Percentiles rank a stretch among this genome's conserved stretches.
phyloP scores from a whole-genome alignment of 306 rosid genomes.

The Casuarina cunninghamiana region DNA sequence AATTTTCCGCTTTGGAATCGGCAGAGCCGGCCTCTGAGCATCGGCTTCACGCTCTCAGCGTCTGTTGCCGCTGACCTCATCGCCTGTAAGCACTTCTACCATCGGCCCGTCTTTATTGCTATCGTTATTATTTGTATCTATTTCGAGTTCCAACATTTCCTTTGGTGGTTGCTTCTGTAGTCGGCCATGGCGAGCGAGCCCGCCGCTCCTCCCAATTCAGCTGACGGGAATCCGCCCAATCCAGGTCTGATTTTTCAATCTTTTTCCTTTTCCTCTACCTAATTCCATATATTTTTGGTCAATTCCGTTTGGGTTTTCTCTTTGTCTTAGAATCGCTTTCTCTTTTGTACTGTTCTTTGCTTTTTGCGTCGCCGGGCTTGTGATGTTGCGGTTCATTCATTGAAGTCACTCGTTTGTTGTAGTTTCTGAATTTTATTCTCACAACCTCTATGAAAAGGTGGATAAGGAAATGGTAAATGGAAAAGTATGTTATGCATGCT shows the following conservation, averaged over 20 bases:
- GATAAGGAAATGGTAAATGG: no score
- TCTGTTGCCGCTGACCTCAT: conserved; percentile 1
- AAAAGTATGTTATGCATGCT: no score
- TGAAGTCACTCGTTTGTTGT: no score
- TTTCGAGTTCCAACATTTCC: neutral
- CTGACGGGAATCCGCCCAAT: conserved; percentile 36
- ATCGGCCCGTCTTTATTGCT: neutral
- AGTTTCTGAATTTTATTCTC: no score
- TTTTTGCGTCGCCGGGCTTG: neutral
- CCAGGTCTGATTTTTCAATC: conserved; percentile 41
- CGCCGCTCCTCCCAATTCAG: conserved; percentile 33
- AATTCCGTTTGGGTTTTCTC: neutral
- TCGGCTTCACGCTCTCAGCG: neutral
- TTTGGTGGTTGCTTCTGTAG: neutral
- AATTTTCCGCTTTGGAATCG: conserved; percentile 25
- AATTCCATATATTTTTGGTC: neutral
- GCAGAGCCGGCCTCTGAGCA: conserved; percentile 16
- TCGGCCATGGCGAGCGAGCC: conserved; percentile 51
- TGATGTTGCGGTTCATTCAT: neutral
- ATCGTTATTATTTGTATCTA: neutral
- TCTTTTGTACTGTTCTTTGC: neutral
- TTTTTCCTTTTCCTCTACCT: neutral
- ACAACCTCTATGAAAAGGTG: no score
- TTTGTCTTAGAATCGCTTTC: no score
- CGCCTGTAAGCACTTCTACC: conserved; percentile 1